A percentile compares a stretch with the other conserved stretches of the same genome.
Conservation (phyloP, 73 alveolate genomes). For the Paramecium bursaria region DNA sequence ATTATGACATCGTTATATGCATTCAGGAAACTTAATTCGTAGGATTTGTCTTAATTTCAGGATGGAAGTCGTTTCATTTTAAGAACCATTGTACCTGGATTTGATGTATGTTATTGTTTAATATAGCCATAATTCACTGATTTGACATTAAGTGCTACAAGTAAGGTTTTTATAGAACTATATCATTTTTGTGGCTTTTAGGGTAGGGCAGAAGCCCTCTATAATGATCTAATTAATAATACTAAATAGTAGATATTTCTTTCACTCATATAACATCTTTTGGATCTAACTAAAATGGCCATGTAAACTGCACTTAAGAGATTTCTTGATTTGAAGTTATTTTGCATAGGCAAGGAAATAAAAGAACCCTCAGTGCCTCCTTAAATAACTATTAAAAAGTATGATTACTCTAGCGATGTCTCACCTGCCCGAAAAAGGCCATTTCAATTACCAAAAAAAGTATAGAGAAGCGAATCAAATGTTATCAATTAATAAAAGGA, state of each 20-base stretch:
- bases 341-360: conserved; percentile 33
- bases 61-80: conserved; percentile 33
- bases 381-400: too few species aligned
- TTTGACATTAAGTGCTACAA: conserved; percentile 31
- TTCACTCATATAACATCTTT: conserved; percentile 12
- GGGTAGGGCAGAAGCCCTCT: background rate
- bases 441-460: too few species aligned
- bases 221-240: conserved; percentile 43
- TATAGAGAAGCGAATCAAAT: too few species aligned
- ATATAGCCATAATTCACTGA: conserved; percentile 14
- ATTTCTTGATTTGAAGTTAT: conserved; percentile 28
- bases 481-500: too few species aligned
- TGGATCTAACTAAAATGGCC: conserved; percentile 27
- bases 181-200: conserved; percentile 29
- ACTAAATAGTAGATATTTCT: conserved; percentile 56
- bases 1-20: conserved; percentile 18
- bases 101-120: conserved; percentile 20
- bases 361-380: conserved; percentile 66
- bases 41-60: conserved; percentile 17
- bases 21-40: conserved; percentile 25
- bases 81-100: conserved; percentile 53
- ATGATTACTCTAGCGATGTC: too few species aligned
- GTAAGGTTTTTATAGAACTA: conserved; percentile 48
- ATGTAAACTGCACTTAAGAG: conserved; percentile 28
- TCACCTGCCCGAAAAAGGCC: too few species aligned